Evolutionary conservation across 2,329 filamentous ascomycete species (phyloP).

Genomic region (Xylaria polymorpha): DNA sequence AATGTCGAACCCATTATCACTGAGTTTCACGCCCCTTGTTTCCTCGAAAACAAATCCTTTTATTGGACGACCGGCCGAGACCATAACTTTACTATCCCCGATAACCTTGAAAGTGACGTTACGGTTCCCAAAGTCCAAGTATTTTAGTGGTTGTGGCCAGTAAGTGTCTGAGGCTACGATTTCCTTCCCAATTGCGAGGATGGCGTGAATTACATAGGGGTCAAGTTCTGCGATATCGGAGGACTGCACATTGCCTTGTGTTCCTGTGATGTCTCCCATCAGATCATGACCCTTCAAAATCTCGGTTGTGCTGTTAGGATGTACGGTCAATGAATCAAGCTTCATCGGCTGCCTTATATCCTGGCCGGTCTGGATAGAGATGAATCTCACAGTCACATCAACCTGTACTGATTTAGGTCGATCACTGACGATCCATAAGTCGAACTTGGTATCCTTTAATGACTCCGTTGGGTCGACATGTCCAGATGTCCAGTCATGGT

Average conservation of each 20-base stretch:
- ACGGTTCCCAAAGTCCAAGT: conserved; percentile 62
- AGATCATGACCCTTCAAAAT: conserved; percentile 52
- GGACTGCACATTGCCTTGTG: conserved; percentile 36
- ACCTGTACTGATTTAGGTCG: conserved; percentile 42
- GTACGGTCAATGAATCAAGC: conserved; percentile 41
- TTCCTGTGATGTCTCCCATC: conserved; percentile 20
- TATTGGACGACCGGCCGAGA: conserved; percentile 59
- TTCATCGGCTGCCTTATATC: conserved; percentile 49
- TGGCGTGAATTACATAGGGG: conserved; percentile 61
- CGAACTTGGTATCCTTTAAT: conserved; percentile 54
- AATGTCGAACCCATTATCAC: conserved; percentile 69
- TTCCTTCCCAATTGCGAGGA: conserved; percentile 53
- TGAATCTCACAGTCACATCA: conserved; percentile 52
- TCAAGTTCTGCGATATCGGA: conserved; percentile 54
- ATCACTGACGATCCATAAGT: conserved; percentile 58
- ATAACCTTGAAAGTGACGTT: conserved; percentile 52
- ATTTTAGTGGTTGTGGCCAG: conserved; percentile 73
- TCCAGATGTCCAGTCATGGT: conserved; percentile 58
- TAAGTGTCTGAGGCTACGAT: conserved; percentile 62
- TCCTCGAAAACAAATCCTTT: conserved; percentile 69
- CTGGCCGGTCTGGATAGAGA: conserved; percentile 56
- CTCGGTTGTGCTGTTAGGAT: conserved; percentile 56
- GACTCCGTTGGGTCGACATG: conserved; percentile 56
- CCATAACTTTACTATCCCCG: conserved; percentile 43
- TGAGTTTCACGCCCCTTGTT: conserved; percentile 57